Evolutionary conservation across 1,284 basidiomycete species (phyloP).

Genomic region (Cutaneotrichosporon dermatis): DNA sequence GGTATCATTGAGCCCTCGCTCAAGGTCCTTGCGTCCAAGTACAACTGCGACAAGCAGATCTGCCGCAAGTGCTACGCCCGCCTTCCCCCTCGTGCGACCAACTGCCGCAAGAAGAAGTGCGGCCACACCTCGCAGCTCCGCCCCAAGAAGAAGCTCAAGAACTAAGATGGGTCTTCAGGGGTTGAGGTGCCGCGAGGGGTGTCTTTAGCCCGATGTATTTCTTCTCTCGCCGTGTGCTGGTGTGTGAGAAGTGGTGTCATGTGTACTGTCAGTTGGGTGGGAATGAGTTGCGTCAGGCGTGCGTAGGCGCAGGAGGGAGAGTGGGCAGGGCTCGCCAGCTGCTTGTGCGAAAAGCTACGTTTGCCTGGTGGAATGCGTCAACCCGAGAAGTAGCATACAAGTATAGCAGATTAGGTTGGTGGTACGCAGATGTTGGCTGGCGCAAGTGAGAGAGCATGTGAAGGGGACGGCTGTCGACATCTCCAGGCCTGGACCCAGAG

Average conservation of each 20-base stretch:
- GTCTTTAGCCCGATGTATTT: constrained; percentile 29
- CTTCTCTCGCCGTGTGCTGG: constrained; percentile 18
- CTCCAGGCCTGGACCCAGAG: too few relatives aligned
- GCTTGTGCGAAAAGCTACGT: too few relatives aligned
- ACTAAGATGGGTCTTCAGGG: constrained; percentile 44
- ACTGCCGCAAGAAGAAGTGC: constrained; percentile 70
- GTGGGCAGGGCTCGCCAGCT: too few relatives aligned
- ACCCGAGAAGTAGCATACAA: too few relatives aligned
- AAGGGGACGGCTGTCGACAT: too few relatives aligned
- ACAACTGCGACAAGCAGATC: constrained; percentile 97
- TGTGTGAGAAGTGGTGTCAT: background rate
- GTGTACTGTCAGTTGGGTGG: background rate
- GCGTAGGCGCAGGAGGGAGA: background rate
- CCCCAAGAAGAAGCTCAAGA: constrained; percentile 87
- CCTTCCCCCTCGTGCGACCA: constrained; percentile 96
- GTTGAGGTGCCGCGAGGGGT: constrained; percentile 19
- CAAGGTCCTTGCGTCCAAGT: constrained; percentile 92
- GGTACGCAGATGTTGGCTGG: too few relatives aligned
- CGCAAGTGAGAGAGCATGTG: too few relatives aligned
- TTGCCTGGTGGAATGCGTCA: too few relatives aligned
- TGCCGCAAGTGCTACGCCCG: constrained; percentile 99
- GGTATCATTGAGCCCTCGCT: constrained; percentile 99
- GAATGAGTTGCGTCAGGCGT: background rate
- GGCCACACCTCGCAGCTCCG: constrained; percentile 94
- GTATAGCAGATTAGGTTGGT: too few relatives aligned